These are phyloP conservation scores for Xylaria sp. DNA, from an alignment of 2,329 filamentous ascomycete genomes.

Conservation along the genomic window DNA sequence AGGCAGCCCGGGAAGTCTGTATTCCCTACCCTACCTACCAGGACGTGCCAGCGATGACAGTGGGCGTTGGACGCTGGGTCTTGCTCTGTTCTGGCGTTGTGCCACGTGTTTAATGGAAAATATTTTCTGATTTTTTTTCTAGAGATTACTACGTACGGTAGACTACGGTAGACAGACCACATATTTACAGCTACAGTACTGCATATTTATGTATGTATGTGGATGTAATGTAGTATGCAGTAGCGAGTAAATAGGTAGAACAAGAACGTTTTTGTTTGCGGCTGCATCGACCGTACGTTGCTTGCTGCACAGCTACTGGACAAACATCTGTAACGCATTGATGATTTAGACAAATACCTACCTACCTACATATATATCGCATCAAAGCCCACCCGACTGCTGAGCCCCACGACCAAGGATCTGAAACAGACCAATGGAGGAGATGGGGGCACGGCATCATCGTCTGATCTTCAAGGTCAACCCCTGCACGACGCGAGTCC, in stretches of 20 bases:
- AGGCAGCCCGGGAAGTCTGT: not conserved
- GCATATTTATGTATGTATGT: not conserved
- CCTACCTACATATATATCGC: not conserved
- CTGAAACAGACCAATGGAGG: constrained; percentile 44
- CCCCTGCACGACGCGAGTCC: constrained; percentile 22
- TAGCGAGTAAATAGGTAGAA: not conserved
- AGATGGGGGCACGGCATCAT: constrained; percentile 36
- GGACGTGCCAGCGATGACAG: not conserved
- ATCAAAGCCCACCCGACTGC: not conserved
- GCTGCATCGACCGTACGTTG: not conserved
- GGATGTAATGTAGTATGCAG: not conserved
- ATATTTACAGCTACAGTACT: not conserved
- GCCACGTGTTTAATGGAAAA: constrained; percentile 32
- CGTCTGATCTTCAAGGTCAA: constrained; percentile 38
- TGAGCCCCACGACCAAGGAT: constrained; percentile 32
- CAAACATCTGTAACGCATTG: constrained; percentile 9
- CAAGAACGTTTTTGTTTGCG: not conserved
- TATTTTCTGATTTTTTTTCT: constrained; percentile 12
- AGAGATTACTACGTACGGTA: not conserved
- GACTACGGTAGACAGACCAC: not conserved
- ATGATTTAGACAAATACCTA: not conserved
- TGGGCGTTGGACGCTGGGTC: not conserved
- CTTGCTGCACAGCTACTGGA: not conserved
- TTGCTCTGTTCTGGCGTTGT: constrained; percentile 21
- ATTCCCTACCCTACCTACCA: constrained; percentile 8